Base-by-base conservation (phyloP, 306 rosid species). In the Pterocarpus santalinus region DNA sequence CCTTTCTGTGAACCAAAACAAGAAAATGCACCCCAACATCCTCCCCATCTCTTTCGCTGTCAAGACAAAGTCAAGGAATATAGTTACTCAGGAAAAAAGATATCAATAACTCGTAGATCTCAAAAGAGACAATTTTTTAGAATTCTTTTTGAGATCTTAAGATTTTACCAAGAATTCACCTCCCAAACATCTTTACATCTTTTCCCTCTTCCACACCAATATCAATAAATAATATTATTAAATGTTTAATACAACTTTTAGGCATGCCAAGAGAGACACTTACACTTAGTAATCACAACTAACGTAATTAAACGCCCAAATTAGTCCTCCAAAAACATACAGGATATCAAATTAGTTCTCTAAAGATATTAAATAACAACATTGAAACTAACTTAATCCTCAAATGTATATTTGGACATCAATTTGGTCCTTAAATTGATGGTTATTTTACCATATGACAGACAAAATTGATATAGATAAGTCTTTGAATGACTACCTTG, bases 1-100 rank as follows among this genome's bases (percentile, higher is more conserved):
- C 98, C 98, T 85, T 96, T 96, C 81, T 94, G 97, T 11, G 92
- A 75, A 82, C 90, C 86, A 73, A 96, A 96, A 80, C 99, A 96
- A 73, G 97, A 92, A 62, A 96, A 86, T 76, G 98, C 95, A 87
- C 93, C 87, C 95, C 69, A 91, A 80, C 98, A 96, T 80, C 98
- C 99, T 79, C 94, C 97, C 99, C 99, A 96, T 87, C 97, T 90
- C 92, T 94, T 96, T 73, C 91, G 84, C 99, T 96, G 98, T 78
- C 87, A 85, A 87, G 52, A 72, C 66, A 84, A 76, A 73, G 49
- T 41, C 17, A 80, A 80, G 73, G 47, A 82, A 64, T 62, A 62
- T 28, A 78, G 75, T 80, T 58, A 64, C 44, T 71, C 66, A 61
- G 43, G 22, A 66, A 58, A 56, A 70, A 81, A 62, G 57, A 69